Evolutionary conservation across 2,329 filamentous ascomycete genomes (phyloP).

Genomic region (Ophiobolus disseminans): DNA sequence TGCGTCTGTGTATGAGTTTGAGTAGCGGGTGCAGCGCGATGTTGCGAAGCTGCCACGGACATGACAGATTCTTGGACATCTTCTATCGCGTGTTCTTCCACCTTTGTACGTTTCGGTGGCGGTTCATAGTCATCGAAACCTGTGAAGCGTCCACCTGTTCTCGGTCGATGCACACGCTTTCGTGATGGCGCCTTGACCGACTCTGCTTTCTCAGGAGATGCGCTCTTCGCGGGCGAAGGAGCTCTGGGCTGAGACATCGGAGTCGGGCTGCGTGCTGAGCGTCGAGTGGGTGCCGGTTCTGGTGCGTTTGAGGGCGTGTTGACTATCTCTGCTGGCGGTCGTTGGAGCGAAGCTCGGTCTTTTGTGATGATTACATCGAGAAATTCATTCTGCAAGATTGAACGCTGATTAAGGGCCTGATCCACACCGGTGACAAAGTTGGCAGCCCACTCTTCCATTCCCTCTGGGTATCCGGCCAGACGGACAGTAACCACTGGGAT

Average conservation of each 20-base stretch:
- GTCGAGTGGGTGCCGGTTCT: slow-evolving; percentile 15
- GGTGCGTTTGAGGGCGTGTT: slow-evolving; percentile 27
- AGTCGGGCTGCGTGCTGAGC: slow-evolving; percentile 22
- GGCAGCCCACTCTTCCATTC: slow-evolving; percentile 69
- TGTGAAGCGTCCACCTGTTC: slow-evolving; percentile 66
- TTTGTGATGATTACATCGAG: slow-evolving; percentile 86
- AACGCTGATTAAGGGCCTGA: slow-evolving; percentile 75
- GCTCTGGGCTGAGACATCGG: slow-evolving; percentile 22
- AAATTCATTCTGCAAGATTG: slow-evolving; percentile 89
- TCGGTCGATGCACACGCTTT: slow-evolving; percentile 45
- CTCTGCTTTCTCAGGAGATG: slow-evolving; percentile 23
- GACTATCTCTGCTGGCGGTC: slow-evolving; percentile 61
- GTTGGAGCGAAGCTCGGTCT: slow-evolving; percentile 75
- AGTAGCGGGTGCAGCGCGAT: slow-evolving; percentile 24
- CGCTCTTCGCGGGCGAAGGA: slow-evolving; percentile 24
- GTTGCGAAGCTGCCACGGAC: slow-evolving; percentile 16
- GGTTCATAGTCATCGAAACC: slow-evolving; percentile 69
- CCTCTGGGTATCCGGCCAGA: slow-evolving; percentile 58
- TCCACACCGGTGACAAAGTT: slow-evolving; percentile 74
- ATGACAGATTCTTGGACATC: slow-evolving; percentile 26
- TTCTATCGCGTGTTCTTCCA: slow-evolving; percentile 35
- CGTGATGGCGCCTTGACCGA: slow-evolving; percentile 33
- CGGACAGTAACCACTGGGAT: slow-evolving; percentile 81
- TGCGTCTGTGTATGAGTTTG: slow-evolving; percentile 37
- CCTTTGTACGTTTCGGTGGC: slow-evolving; percentile 38